A percentile compares a stretch with the other conserved stretches of the same genome.
Evolutionary conservation across 345 rosid genomes (phyloP).

Genomic region (Lenwebbia sp.): DNA sequence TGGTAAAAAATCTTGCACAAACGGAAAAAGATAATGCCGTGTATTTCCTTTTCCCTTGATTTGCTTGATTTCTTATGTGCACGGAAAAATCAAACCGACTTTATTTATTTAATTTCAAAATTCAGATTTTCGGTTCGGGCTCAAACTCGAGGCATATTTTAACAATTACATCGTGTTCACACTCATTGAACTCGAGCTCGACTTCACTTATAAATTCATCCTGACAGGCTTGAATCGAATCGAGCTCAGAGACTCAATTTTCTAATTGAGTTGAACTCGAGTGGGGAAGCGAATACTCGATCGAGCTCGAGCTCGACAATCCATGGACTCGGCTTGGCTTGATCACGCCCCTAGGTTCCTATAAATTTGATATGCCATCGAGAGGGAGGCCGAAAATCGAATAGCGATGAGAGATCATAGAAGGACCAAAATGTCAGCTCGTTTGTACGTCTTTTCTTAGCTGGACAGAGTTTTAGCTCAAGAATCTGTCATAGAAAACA

Average conservation of each 20-base stretch:
- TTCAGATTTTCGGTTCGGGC: too few species aligned
- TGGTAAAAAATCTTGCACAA: too few species aligned
- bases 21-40: too few species aligned
- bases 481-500: neutral
- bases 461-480: neutral
- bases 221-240: accelerated
- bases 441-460: neutral
- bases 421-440: neutral
- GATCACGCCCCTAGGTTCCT: neutral
- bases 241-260: neutral
- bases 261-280: neutral
- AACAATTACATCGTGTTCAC: neutral
- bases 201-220: neutral
- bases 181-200: neutral
- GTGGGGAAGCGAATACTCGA: neutral
- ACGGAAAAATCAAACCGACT: too few species aligned
- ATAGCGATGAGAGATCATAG: neutral
- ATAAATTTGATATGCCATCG: neutral
- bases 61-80: too few species aligned
- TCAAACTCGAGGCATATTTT: too few species aligned
- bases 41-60: too few species aligned
- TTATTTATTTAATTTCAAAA: too few species aligned
- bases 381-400: neutral
- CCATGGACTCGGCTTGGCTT: neutral
- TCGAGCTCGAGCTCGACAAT: neutral